Evolutionary conservation across 306 rosid species (phyloP).

Genomic region (Quercus glauca): DNA sequence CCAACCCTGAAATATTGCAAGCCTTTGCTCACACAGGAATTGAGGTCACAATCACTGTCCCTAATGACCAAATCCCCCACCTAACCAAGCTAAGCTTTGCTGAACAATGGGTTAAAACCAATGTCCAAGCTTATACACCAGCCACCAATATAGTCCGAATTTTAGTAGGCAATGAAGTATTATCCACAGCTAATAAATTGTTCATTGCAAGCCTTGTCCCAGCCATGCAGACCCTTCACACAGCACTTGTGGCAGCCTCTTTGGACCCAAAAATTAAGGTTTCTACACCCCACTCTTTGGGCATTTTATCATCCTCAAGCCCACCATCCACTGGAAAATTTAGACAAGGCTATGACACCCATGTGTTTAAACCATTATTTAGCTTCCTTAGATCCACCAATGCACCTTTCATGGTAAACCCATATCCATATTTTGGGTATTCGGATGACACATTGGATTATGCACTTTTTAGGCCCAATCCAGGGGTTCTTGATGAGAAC

Average conservation of each 20-base stretch:
- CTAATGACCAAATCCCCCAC: slow-evolving; percentile 58
- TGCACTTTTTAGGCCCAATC: slow-evolving; percentile 51
- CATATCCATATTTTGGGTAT: slow-evolving; percentile 64
- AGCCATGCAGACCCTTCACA: slow-evolving; percentile 61
- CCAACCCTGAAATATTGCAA: slow-evolving; percentile 44
- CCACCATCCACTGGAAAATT: slow-evolving; percentile 80
- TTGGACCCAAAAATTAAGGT: slow-evolving; percentile 47
- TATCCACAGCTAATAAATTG: slow-evolving; percentile 57
- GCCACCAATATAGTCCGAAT: slow-evolving; percentile 52
- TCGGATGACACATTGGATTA: slow-evolving; percentile 47
- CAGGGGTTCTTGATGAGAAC: slow-evolving; percentile 47
- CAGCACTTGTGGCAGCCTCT: slow-evolving; percentile 50
- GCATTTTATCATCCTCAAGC: slow-evolving; percentile 57
- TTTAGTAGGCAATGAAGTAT: slow-evolving; percentile 61
- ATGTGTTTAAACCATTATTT: slow-evolving; percentile 63
- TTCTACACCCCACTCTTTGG: slow-evolving; percentile 74
- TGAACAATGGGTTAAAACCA: slow-evolving; percentile 52
- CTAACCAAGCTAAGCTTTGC: slow-evolving; percentile 47
- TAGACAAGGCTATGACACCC: slow-evolving; percentile 78
- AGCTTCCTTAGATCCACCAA: slow-evolving; percentile 51
- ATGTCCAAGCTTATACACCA: slow-evolving; percentile 57
- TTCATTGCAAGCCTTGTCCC: slow-evolving; percentile 58
- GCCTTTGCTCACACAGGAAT: slow-evolving; percentile 60
- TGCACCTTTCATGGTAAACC: slow-evolving; percentile 74
- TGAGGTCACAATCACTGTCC: slow-evolving; percentile 49